Conservation (phyloP, 2,329 filamentous ascomycete genomes). For the Nannizziopsis barbatae region DNA sequence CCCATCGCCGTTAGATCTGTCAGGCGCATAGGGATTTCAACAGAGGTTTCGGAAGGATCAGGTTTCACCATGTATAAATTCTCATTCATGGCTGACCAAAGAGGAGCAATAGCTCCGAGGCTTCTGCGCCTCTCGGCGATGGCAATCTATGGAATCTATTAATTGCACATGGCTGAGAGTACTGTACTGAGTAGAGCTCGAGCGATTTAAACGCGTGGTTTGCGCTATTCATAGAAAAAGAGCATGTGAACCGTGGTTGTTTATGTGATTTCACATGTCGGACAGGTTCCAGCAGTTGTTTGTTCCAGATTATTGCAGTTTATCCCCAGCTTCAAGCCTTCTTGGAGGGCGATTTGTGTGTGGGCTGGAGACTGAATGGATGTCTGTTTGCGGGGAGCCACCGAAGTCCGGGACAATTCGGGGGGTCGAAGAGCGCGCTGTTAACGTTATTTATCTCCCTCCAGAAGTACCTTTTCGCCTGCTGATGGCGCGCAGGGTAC, state of each 20-base stretch:
- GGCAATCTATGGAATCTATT: not conserved
- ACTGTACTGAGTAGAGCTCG: not conserved
- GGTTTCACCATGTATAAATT: not conserved
- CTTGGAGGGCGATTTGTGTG: not conserved
- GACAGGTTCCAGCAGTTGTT: not conserved
- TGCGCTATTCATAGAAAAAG: not conserved
- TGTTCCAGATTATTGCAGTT: no score
- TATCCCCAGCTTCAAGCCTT: no score
- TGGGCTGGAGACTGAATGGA: not conserved
- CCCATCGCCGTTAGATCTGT: no score
- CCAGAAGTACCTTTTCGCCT: not conserved
- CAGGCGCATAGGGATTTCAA: no score
- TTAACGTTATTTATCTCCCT: not conserved
- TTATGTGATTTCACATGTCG: constrained; percentile 1
- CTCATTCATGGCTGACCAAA: constrained; percentile 1
- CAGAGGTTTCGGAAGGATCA: no score
- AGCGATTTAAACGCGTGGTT: not conserved
- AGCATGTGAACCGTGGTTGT: constrained; percentile 1
- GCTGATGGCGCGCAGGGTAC: not conserved
- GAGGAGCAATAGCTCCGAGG: constrained; percentile 5
- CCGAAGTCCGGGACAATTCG: constrained; percentile 9
- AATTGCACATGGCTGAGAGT: constrained; percentile 2
- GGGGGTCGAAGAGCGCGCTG: not conserved
- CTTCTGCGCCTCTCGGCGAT: not conserved
- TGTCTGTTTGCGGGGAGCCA: constrained; percentile 1